Conservation (phyloP, 208 protist genomes). For the Zelonia costaricensis region DNA sequence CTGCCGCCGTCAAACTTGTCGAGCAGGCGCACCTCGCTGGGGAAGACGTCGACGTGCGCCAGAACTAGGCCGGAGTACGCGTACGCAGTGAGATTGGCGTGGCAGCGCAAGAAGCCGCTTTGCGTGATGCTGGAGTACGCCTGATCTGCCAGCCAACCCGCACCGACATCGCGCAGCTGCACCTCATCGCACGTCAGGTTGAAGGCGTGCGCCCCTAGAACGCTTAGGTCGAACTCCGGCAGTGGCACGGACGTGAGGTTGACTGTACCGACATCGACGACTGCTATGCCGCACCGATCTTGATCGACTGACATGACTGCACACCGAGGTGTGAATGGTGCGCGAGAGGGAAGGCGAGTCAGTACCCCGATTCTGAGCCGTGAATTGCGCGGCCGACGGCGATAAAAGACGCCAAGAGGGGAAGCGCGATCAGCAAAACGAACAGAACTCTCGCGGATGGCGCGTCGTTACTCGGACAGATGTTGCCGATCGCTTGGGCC, state of each 20-base stretch:
- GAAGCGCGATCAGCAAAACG: too few species aligned
- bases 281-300: conserved; percentile 5
- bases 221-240: conserved; percentile 26
- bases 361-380: too few species aligned
- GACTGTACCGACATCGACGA: conserved; percentile 26
- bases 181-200: conserved; percentile 44
- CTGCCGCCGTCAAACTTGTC: not conserved
- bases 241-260: conserved; percentile 26
- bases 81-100: conserved; percentile 17
- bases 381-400: too few species aligned
- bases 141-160: not conserved
- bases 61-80: conserved; percentile 10
- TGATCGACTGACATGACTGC: not conserved
- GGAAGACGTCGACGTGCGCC: conserved; percentile 8
- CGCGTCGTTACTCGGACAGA: too few species aligned
- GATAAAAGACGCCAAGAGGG: too few species aligned
- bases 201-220: conserved; percentile 24
- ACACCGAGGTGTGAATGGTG: too few species aligned
- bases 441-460: too few species aligned
- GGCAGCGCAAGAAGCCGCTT: conserved; percentile 19
- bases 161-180: not conserved
- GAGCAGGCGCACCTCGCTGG: conserved; percentile 6
- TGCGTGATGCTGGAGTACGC: conserved; percentile 9
- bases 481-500: too few species aligned
- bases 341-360: too few species aligned